A percentile compares a stretch with the other conserved stretches of the same genome.
Conservation (phyloP, 495 filamentous ascomycete genomes). For the Aspergillus wentii region DNA sequence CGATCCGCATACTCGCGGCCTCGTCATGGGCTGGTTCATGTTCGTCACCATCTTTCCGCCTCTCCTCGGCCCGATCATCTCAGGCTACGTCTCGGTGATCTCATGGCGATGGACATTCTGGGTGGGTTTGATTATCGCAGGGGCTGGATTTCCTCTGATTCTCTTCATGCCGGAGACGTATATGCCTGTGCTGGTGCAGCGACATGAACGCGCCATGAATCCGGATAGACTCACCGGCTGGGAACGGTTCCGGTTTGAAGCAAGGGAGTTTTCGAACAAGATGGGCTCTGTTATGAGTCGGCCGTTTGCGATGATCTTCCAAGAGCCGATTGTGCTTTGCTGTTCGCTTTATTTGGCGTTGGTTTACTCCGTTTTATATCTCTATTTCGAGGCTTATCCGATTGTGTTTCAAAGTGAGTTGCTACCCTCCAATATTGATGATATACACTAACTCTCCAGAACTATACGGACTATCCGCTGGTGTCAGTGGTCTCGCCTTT, state of each 20-base stretch:
- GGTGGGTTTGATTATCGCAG: slow-evolving; percentile 37
- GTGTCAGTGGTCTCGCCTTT: slow-evolving; percentile 26
- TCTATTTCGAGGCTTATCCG: slow-evolving; percentile 57
- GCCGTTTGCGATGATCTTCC: slow-evolving; percentile 36
- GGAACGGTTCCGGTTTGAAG: not conserved
- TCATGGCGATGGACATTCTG: slow-evolving; percentile 57
- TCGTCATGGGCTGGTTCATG: slow-evolving; percentile 39
- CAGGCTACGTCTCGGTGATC: slow-evolving; percentile 28
- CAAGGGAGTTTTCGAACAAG: not conserved
- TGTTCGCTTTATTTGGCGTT: slow-evolving; percentile 54
- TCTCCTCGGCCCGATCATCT: slow-evolving; percentile 20
- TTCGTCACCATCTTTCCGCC: slow-evolving; percentile 43
- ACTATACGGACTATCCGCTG: slow-evolving; percentile 42
- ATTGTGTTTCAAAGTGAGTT: slow-evolving; percentile 47
- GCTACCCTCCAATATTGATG: no score
- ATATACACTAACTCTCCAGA: slow-evolving; percentile 14
- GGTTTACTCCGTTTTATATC: slow-evolving; percentile 57
- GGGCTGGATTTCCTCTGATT: slow-evolving; percentile 30
- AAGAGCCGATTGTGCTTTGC: slow-evolving; percentile 41
- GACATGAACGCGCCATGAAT: slow-evolving; percentile 45
- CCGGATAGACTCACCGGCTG: not conserved
- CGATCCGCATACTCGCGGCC: slow-evolving; percentile 24
- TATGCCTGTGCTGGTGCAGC: slow-evolving; percentile 57
- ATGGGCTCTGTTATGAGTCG: slow-evolving; percentile 20
- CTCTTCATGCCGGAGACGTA: slow-evolving; percentile 57